These are phyloP conservation scores for Sugiyamaella floridensis DNA, from an alignment of 805 yeast species.

Conservation along the genomic window DNA sequence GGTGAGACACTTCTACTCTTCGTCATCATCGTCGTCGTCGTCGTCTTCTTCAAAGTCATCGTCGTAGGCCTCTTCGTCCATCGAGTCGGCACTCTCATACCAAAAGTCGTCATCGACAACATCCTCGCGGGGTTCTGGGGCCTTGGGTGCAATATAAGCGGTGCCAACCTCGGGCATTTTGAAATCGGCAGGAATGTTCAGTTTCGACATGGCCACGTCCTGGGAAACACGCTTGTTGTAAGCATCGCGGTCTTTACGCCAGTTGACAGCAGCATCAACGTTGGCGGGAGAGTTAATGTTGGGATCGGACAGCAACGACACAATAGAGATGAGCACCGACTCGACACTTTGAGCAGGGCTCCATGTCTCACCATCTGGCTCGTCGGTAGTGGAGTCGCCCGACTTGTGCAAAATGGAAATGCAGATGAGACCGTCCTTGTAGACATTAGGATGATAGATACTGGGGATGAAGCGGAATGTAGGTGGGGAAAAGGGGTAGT, in stretches of 20 bases:
- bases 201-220: slow-evolving; percentile 65
- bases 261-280: slow-evolving; percentile 89
- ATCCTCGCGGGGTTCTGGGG: slow-evolving; percentile 36
- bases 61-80: slow-evolving; percentile 41
- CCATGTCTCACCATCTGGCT: slow-evolving; percentile 93
- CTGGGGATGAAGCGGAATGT: slow-evolving; percentile 87
- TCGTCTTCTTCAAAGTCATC: slow-evolving; percentile 28
- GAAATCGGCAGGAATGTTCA: slow-evolving; percentile 82
- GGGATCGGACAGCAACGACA: slow-evolving; percentile 88
- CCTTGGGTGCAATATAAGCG: slow-evolving; percentile 41
- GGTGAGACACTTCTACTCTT: background rate
- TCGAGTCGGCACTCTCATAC: slow-evolving; percentile 70
- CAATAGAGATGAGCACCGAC: slow-evolving; percentile 79
- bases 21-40: slow-evolving; percentile 13
- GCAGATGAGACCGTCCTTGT: slow-evolving; percentile 87
- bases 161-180: slow-evolving; percentile 63
- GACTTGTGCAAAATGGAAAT: slow-evolving; percentile 87
- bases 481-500: slow-evolving; percentile 91
- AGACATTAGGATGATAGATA: slow-evolving; percentile 91
- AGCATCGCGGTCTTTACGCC: slow-evolving; percentile 71
- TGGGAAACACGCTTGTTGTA: slow-evolving; percentile 68
- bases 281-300: slow-evolving; percentile 91
- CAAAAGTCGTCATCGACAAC: slow-evolving; percentile 76
- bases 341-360: slow-evolving; percentile 71
- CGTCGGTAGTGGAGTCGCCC: slow-evolving; percentile 85